Percentiles rank a stretch among this genome's conserved stretches.
These are phyloP conservation scores for Ramularia endophylla DNA, from an alignment of 2,329 filamentous ascomycete species.

Conservation along the genomic window DNA sequence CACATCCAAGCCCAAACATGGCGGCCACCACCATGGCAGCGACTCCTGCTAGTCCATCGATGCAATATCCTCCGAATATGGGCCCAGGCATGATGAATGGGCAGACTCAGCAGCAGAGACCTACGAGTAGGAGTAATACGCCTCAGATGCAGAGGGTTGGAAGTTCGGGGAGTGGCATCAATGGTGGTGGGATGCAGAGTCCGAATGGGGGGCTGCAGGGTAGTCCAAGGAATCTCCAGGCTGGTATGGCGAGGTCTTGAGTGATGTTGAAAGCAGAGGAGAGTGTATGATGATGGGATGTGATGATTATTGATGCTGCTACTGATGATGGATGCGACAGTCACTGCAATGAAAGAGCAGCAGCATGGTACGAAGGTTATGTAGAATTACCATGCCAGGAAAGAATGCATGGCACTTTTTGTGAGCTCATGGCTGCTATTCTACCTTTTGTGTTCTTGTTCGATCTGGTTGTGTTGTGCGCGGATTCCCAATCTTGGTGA, in stretches of 20 bases:
- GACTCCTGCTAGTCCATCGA: conserved; percentile 16
- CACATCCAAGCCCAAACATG: conserved; percentile 27
- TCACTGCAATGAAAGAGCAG: not conserved
- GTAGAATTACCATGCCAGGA: too few relatives aligned
- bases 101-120: conserved; percentile 11
- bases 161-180: conserved; percentile 24
- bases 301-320: not conserved
- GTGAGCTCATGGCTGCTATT: too few relatives aligned
- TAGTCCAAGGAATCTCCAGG: conserved; percentile 29
- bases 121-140: conserved; percentile 26
- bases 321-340: not conserved
- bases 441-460: too few relatives aligned
- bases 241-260: conserved; percentile 25
- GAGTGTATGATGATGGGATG: not conserved
- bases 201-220: conserved; percentile 26
- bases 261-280: not conserved
- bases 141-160: conserved; percentile 29
- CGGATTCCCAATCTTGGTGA: too few relatives aligned
- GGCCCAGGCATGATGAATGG: conserved; percentile 9
- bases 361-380: not conserved
- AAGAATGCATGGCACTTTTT: not conserved
- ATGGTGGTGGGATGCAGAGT: conserved; percentile 26
- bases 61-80: conserved; percentile 18
- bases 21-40: too few relatives aligned
- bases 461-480: too few relatives aligned